Conservation (phyloP, 306 rosid genomes). For the Sophora flavescens region DNA sequence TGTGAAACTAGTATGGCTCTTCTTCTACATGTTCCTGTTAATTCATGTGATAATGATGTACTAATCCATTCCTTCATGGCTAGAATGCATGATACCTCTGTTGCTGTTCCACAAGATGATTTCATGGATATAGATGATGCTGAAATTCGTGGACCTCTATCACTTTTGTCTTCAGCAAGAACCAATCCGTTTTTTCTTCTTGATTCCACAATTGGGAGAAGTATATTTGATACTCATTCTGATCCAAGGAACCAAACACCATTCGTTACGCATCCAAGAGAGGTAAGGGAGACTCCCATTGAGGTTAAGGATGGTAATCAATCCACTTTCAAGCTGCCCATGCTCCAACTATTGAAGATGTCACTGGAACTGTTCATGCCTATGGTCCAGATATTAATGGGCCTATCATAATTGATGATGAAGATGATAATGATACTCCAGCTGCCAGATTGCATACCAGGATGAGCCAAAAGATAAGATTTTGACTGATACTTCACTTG, state of each 20-base stretch:
- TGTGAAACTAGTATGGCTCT: background rate
- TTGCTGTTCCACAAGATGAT: slow-evolving; percentile 67
- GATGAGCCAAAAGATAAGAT: slow-evolving; percentile 43
- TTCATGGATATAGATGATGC: slow-evolving; percentile 82
- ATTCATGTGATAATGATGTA: slow-evolving; percentile 33
- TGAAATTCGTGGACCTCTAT: slow-evolving; percentile 55
- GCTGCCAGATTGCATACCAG: slow-evolving; percentile 50
- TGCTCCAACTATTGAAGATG: slow-evolving; percentile 72
- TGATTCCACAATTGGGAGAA: slow-evolving; percentile 56
- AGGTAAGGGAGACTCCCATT: slow-evolving; percentile 83
- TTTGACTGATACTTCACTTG: slow-evolving; percentile 54
- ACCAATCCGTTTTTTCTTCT: slow-evolving; percentile 65
- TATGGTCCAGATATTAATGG: slow-evolving; percentile 62
- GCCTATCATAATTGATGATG: slow-evolving; percentile 61
- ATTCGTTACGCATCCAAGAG: slow-evolving; percentile 77
- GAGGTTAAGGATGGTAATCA: slow-evolving; percentile 76
- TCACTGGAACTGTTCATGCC: slow-evolving; percentile 64
- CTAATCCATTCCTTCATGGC: slow-evolving; percentile 38
- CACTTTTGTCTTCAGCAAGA: slow-evolving; percentile 58
- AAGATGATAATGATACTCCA: slow-evolving; percentile 58
- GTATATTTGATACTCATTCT: slow-evolving; percentile 50
- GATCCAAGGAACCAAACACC: slow-evolving; percentile 56
- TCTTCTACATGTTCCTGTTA: background rate
- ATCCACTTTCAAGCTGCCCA: slow-evolving; percentile 60
- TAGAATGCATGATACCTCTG: slow-evolving; percentile 58